A percentile compares a stretch with the other conserved stretches of the same genome.
Conservation (phyloP, 2,329 filamentous ascomycete genomes). For the Aureobasidium sp. region DNA sequence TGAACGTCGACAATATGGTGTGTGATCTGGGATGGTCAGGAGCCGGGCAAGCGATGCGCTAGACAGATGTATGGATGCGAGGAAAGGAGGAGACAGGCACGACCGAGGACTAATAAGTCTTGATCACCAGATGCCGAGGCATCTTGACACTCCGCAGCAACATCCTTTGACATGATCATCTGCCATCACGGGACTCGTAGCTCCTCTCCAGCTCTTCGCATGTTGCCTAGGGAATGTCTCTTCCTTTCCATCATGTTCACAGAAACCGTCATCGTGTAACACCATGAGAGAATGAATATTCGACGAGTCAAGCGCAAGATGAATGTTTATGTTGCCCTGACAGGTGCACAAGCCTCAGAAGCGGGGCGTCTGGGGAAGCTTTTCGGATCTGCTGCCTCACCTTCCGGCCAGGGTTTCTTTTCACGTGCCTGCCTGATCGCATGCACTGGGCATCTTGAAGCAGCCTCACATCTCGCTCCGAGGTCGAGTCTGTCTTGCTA, state of each 20-base stretch:
- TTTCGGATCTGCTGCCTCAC: not conserved
- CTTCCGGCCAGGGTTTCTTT: not conserved
- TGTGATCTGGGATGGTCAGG: conserved; percentile 9
- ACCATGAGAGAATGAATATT: too few relatives aligned
- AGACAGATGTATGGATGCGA: not conserved
- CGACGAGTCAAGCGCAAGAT: not conserved
- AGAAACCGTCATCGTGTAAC: not conserved
- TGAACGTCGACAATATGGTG: not conserved
- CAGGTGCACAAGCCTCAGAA: not conserved
- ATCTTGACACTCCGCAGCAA: not conserved
- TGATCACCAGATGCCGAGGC: conserved; percentile 11
- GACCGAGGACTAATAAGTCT: conserved; percentile 4
- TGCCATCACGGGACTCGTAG: not conserved
- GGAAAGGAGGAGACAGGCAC: conserved; percentile 1
- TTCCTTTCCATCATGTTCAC: too few relatives aligned
- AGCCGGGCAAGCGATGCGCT: not conserved
- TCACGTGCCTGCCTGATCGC: not conserved
- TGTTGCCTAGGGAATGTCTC: too few relatives aligned
- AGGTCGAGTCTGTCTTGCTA: not conserved
- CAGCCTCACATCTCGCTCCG: not conserved
- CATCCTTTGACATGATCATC: not conserved
- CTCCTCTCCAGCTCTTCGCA: too few relatives aligned
- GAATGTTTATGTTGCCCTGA: not conserved
- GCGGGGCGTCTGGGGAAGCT: not conserved
- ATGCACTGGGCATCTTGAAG: not conserved